Conservation (phyloP, 139 green algal genomes). For the Desmodesmus armatus region DNA sequence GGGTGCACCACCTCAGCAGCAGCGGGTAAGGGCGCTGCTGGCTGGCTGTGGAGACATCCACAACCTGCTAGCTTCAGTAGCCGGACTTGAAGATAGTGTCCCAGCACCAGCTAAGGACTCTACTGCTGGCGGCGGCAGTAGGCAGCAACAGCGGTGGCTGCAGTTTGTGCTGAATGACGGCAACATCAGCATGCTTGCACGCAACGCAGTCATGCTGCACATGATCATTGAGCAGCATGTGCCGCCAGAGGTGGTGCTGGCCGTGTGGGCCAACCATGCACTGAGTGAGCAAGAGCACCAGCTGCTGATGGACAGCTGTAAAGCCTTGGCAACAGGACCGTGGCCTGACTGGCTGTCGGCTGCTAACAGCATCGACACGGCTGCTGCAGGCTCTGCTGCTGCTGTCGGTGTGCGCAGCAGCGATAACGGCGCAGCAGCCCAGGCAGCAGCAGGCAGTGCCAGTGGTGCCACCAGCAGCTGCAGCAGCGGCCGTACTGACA, state of each 20-base stretch:
- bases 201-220: slow-evolving; percentile 46
- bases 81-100: too few species aligned
- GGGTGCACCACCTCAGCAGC: neutral
- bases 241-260: slow-evolving; percentile 32
- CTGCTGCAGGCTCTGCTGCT: too few species aligned
- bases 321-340: slow-evolving; percentile 8
- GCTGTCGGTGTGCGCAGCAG: too few species aligned
- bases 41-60: slow-evolving; percentile 36
- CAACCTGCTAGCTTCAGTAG: slow-evolving; percentile 41
- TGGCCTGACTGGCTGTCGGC: slow-evolving; percentile 49
- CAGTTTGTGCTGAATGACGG: slow-evolving; percentile 48
- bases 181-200: slow-evolving; percentile 47
- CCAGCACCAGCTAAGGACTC: neutral
- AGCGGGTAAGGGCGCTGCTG: slow-evolving; percentile 11
- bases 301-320: slow-evolving; percentile 35
- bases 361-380: too few species aligned
- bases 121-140: neutral
- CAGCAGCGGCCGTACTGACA: too few species aligned
- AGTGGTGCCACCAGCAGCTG: neutral
- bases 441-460: neutral
- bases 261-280: slow-evolving; percentile 44
- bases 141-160: neutral
- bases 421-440: neutral
- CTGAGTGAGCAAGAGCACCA: slow-evolving; percentile 39
- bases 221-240: slow-evolving; percentile 10